These are phyloP conservation scores for Candida nemodendra DNA, from an alignment of 805 yeast species.

Conservation along the genomic window DNA sequence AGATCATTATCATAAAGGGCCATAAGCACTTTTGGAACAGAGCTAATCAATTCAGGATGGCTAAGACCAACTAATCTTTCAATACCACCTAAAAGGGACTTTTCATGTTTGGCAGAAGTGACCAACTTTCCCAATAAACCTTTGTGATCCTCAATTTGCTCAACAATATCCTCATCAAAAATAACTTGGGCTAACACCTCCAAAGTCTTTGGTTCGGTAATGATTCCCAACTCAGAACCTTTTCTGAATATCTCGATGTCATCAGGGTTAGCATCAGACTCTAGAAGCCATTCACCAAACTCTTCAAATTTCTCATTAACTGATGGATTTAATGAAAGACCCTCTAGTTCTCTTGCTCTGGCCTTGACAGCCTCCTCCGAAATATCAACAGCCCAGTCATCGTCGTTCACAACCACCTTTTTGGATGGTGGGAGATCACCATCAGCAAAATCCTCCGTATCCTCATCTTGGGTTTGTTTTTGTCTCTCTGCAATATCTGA, in stretches of 20 bases:
- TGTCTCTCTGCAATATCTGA: slow-evolving; percentile 69
- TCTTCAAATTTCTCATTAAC: slow-evolving; percentile 58
- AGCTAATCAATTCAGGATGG: slow-evolving; percentile 63
- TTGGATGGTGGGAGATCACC: slow-evolving; percentile 59
- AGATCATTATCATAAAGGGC: slow-evolving; percentile 81
- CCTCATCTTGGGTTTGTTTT: slow-evolving; percentile 35
- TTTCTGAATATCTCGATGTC: slow-evolving; percentile 93
- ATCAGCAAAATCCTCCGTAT: slow-evolving; percentile 34
- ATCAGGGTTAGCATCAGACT: slow-evolving; percentile 55
- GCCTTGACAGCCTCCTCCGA: slow-evolving; percentile 93
- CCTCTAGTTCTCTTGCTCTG: slow-evolving; percentile 86
- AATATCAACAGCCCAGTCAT: slow-evolving; percentile 97
- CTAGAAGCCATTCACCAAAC: slow-evolving; percentile 86
- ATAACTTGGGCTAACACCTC: slow-evolving; percentile 91
- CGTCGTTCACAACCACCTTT: slow-evolving; percentile 73
- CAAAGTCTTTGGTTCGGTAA: slow-evolving; percentile 69
- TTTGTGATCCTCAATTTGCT: slow-evolving; percentile 70
- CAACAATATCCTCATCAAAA: slow-evolving; percentile 73
- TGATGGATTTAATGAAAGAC: slow-evolving; percentile 41
- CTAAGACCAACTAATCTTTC: slow-evolving; percentile 89
- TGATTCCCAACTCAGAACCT: slow-evolving; percentile 75
- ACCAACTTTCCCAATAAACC: slow-evolving; percentile 82
- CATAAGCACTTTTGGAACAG: slow-evolving; percentile 79
- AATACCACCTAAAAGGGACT: slow-evolving; percentile 90
- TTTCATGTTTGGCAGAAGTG: slow-evolving; percentile 67